phyloP scores from a whole-genome alignment of 345 rosid genomes.

The Linum lewisii region DNA sequence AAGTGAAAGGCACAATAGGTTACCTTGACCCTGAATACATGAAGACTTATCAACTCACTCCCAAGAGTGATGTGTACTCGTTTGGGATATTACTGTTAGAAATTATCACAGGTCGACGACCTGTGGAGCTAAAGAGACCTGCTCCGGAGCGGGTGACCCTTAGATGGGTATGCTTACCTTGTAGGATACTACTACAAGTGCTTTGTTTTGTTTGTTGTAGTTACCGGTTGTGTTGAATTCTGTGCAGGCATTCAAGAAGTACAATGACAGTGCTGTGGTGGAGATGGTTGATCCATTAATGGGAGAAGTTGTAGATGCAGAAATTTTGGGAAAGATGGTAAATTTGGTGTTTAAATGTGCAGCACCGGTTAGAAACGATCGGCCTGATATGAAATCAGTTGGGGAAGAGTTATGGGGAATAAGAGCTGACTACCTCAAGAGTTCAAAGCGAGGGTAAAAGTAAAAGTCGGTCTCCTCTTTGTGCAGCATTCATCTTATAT shows the following conservation, averaged over 20 bases:
- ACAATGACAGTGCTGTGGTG: conserved; percentile 41
- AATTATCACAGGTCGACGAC: conserved; percentile 83
- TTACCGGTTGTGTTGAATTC: background rate
- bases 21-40: conserved; percentile 96
- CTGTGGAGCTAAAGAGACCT: conserved; percentile 57
- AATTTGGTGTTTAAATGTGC: conserved; percentile 81
- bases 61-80: conserved; percentile 87
- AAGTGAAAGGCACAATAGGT: conserved; percentile 94
- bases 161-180: conserved; percentile 65
- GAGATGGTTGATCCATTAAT: conserved; percentile 56
- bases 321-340: conserved; percentile 50
- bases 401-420: conserved; percentile 84
- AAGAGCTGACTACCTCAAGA: conserved; percentile 63
- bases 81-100: conserved; percentile 85
- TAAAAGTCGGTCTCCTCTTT: background rate
- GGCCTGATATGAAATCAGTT: conserved; percentile 80
- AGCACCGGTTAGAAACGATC: conserved; percentile 60
- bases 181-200: background rate
- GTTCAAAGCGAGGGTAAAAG: conserved; percentile 21
- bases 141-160: conserved; percentile 63
- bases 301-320: conserved; percentile 41
- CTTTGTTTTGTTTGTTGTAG: conserved; percentile 3
- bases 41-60: conserved; percentile 84
- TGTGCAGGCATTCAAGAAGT: conserved; percentile 66
- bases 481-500: too few relatives aligned